These are phyloP conservation scores for Ogataea chonburiensis DNA, from an alignment of 805 yeast species.

Conservation along the genomic window DNA sequence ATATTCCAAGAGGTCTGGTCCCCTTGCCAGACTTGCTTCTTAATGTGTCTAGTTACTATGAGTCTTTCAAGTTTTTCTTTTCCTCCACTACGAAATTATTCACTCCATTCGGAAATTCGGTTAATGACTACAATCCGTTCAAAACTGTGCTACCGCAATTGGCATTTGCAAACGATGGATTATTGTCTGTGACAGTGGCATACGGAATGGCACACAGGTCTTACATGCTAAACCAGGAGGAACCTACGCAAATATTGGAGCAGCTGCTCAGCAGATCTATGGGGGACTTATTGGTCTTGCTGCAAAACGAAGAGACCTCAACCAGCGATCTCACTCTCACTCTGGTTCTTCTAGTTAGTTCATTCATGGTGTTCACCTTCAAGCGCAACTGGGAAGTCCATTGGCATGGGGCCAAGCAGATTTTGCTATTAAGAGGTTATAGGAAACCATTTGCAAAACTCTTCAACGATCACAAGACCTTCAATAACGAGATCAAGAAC, in stretches of 20 bases:
- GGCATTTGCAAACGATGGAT: conserved; percentile 58
- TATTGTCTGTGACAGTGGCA: conserved; percentile 56
- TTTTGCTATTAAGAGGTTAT: conserved; percentile 52
- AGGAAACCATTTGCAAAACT: conserved; percentile 34
- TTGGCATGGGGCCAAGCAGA: conserved; percentile 64
- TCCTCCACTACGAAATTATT: conserved; percentile 58
- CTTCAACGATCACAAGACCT: conserved; percentile 20
- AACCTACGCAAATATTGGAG: conserved; percentile 45
- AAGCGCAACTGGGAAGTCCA: conserved; percentile 63
- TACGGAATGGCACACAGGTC: conserved; percentile 44
- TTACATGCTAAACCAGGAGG: conserved; percentile 24
- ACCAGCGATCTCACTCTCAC: conserved; percentile 69
- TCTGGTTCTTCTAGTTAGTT: conserved; percentile 54
- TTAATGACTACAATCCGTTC: conserved; percentile 71
- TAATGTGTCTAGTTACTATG: conserved; percentile 58
- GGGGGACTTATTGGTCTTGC: conserved; percentile 49
- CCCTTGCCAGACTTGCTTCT: conserved; percentile 61
- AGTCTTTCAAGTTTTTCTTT: conserved; percentile 61
- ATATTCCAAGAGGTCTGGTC: conserved; percentile 36
- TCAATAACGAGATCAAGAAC: conserved; percentile 29
- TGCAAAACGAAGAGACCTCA: conserved; percentile 51
- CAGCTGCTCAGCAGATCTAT: conserved; percentile 57
- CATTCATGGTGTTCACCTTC: conserved; percentile 51
- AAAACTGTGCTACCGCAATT: conserved; percentile 61
- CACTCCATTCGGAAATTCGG: conserved; percentile 61